Base-by-base conservation (phyloP, 2,329 filamentous ascomycete species). In the Periconia sp. region DNA sequence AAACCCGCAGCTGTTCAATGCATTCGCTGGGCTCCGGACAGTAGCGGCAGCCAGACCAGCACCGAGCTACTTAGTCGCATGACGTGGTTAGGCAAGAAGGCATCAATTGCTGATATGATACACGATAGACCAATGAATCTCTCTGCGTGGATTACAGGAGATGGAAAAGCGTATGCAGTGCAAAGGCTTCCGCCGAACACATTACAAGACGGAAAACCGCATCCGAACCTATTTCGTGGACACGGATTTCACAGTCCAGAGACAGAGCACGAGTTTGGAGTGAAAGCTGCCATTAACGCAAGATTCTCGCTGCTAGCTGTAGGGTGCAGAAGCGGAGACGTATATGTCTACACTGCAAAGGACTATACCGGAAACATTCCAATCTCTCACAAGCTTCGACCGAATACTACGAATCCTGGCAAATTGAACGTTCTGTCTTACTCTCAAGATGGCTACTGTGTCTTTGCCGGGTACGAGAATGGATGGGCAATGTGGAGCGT, bases 401-500 rank as follows among this genome's bases (percentile, higher is more conserved):
- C 88, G 2, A 85, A 88, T 10, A 83, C 85, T 0, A 90, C 91
- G 1, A 70, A 77, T 4, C 85, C 89, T 1, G 94, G 94, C 0
- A 69, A 73, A 10, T 73, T 96, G 37, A 90, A 83, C 2, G 87
- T 85, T 21, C 71, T 99, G 53, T 84, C 75, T 47, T 99, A 96
- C 73, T 96, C 94, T 1, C 91, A 92, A 0, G 94, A 99, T 68
- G 94, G 94, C 13, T 96, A 97, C 68, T 96, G 92, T 66, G 79
- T 99, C 7, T 96, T 99, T 70, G 91, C 88, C 30, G 94, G 92
- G 1, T 97, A 92, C 63, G 86, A 94, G 59, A 85, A 86, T 45
- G 95, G 94, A 1, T 99, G 94, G 94, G 87, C 89, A 4, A 92
- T 86, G 33, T 99, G 92, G 92, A 97, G 92, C 66, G 94, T 97